Evolutionary conservation across 2,329 filamentous ascomycete species (phyloP), one percentile per base, ranked within the genome.

Genomic region (Camillea tinctor): DNA sequence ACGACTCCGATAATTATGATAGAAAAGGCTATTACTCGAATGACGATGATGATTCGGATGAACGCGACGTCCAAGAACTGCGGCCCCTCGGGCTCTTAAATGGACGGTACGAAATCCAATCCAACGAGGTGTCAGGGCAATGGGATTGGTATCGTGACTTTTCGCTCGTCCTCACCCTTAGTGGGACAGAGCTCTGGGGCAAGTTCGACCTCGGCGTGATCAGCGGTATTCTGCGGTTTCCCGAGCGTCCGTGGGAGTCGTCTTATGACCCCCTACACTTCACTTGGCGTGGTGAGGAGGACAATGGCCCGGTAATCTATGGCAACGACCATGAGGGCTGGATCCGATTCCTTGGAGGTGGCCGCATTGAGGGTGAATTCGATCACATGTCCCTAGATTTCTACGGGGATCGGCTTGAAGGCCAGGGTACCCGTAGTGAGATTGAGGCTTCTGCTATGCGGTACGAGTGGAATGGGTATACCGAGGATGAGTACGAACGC

Each of bases 141-240:
- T 76, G 72, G 72, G 56, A 63, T 1, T 51, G 68, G 20, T 54
- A 64, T 4, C 55, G 62, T 1, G 69, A 75, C 22, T 71, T 77
- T 21, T 64, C 64, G 1, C 65, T 80, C 9, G 69, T 77, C 49
- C 68, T 80, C 17, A 77, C 77, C 1, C 72, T 80, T 1, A 71
- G 70, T 17, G 75, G 75, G 13, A 69, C 67, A 4, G 74, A 63
- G 15, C 66, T 83, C 7, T 84, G 81, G 81, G 80, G 77, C 0
- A 68, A 63, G 1, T 83, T 84, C 62, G 71, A 78, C 50, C 71
- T 81, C 4, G 77, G 76, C 0, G 57, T 76, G 7, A 71, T 80
- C 44, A 60, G 71, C 48, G 79, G 80, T 1, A 67, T 83, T 2
- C 67, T 83, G n/a, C 71, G 72, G 36, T 71, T 83, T 30, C 58